These are phyloP conservation scores for Clavulina sp. DNA, from an alignment of 768 basidiomycete species.

Conservation along the genomic window DNA sequence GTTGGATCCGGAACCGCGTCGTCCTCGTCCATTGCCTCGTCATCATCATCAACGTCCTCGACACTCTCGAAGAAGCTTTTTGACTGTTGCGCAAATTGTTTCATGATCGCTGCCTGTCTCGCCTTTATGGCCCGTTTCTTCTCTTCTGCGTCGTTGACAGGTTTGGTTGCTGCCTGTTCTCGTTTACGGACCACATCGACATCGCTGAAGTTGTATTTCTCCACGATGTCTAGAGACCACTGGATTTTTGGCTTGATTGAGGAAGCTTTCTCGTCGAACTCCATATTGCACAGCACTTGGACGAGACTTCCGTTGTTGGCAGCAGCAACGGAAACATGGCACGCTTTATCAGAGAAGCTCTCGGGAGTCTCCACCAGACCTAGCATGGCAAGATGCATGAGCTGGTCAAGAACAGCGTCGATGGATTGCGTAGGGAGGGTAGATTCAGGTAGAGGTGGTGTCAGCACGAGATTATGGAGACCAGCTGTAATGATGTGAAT, in stretches of 20 bases:
- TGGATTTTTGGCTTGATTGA: conserved; percentile 48
- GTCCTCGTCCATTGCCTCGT: conserved; percentile 31
- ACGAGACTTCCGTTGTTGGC: conserved; percentile 35
- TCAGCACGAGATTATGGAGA: conserved; percentile 52
- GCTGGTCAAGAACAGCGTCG: conserved; percentile 82
- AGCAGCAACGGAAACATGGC: conserved; percentile 37
- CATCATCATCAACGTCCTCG: conserved; percentile 43
- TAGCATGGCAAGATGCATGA: conserved; percentile 71
- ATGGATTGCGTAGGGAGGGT: conserved; percentile 42
- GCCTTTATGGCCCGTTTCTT: conserved; percentile 77
- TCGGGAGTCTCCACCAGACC: conserved; percentile 54
- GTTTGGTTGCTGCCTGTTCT: conserved; percentile 20
- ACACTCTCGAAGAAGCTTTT: conserved; percentile 68
- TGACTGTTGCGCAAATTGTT: conserved; percentile 87
- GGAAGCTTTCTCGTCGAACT: conserved; percentile 54
- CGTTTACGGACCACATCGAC: conserved; percentile 34
- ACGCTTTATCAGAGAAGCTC: conserved; percentile 42
- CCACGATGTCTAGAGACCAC: conserved; percentile 57
- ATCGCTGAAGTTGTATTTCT: conserved; percentile 36
- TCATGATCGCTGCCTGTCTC: conserved; percentile 87
- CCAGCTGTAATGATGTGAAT: conserved; percentile 73
- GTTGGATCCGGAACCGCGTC: conserved; percentile 27
- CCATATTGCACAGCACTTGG: conserved; percentile 57
- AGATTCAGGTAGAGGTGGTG: conserved; percentile 38
- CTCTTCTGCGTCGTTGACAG: conserved; percentile 32